A percentile compares a stretch with the other conserved stretches of the same genome.
These are phyloP conservation scores for Ustilago lituana DNA, from an alignment of 1,284 basidiomycete species.

Conservation along the genomic window DNA sequence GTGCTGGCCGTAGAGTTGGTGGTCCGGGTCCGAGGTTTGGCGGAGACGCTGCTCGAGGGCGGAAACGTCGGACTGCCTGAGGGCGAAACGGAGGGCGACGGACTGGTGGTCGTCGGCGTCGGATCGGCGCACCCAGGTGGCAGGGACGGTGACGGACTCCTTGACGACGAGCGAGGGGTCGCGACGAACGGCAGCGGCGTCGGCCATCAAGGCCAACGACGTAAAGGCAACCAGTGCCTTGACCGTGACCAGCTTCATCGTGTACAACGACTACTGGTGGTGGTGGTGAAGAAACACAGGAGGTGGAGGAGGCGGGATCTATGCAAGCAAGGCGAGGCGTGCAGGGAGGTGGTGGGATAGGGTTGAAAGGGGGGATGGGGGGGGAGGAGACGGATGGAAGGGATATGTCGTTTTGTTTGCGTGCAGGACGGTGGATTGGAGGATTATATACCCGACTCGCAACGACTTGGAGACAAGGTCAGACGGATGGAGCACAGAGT, in stretches of 20 bases:
- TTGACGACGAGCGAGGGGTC: conserved; percentile 31
- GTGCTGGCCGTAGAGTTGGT: conserved; percentile 71
- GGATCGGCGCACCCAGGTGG: conserved; percentile 44
- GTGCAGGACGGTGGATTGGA: background rate
- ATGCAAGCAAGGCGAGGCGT: background rate
- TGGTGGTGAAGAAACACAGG: background rate
- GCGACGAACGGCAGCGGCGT: conserved; percentile 27
- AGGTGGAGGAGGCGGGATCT: background rate
- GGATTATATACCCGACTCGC: conserved; percentile 26
- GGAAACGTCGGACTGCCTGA: conserved; percentile 40
- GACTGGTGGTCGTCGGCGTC: conserved; percentile 24
- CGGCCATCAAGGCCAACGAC: conserved; percentile 42
- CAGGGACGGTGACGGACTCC: conserved; percentile 41
- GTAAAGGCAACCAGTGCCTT: conserved; percentile 45
- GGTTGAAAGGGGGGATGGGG: background rate
- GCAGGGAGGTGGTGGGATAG: background rate
- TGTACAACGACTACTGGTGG: background rate
- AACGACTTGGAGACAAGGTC: no score
- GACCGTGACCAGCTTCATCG: conserved; percentile 33
- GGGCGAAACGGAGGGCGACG: conserved; percentile 50
- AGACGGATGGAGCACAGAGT: no score
- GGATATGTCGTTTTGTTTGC: conserved; percentile 18
- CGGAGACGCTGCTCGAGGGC: conserved; percentile 39
- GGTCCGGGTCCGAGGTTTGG: conserved; percentile 72
- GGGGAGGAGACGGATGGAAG: conserved; percentile 11